A percentile compares a stretch with the other conserved stretches of the same genome.
Evolutionary conservation across 176 grass and related monocot genomes (phyloP).

Genomic region (Typha latifolia): DNA sequence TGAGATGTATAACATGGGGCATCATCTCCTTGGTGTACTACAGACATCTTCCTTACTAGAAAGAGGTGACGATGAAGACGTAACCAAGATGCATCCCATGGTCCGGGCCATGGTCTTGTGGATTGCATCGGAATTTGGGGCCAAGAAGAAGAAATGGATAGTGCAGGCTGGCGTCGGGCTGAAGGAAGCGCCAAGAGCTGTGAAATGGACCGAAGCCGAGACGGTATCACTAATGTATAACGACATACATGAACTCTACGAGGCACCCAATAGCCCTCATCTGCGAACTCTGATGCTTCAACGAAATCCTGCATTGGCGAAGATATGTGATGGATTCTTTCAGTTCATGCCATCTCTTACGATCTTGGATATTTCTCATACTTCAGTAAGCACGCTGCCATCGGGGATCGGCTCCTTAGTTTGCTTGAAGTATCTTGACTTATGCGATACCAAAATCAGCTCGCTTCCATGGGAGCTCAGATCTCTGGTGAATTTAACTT

Average conservation of each 20-base stretch:
- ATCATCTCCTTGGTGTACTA: conserved; percentile 71
- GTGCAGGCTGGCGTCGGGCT: conserved; percentile 39
- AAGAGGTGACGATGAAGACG: conserved; percentile 48
- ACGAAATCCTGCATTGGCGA: conserved; percentile 39
- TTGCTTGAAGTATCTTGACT: conserved; percentile 58
- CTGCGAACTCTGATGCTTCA: conserved; percentile 63
- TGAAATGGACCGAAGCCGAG: conserved; percentile 69
- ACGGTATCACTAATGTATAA: conserved; percentile 67
- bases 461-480: conserved; percentile 52
- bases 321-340: conserved; percentile 77
- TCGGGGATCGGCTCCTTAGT: conserved; percentile 39
- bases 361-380: conserved; percentile 58
- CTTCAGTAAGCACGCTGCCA: conserved; percentile 54
- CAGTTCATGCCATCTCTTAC: conserved; percentile 61
- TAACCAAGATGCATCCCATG: conserved; percentile 88
- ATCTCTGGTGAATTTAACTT: conserved; percentile 40
- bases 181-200: conserved; percentile 60
- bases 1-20: conserved; percentile 79
- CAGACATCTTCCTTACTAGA: conserved; percentile 65
- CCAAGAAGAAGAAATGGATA: conserved; percentile 68
- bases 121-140: conserved; percentile 70
- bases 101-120: conserved; percentile 76
- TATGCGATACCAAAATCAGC: conserved; percentile 58
- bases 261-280: conserved; percentile 45
- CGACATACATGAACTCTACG: conserved; percentile 56